These are phyloP conservation scores for Cinnamomum chago DNA, from an alignment of 164 flowering plant genomes.

Conservation along the genomic window DNA sequence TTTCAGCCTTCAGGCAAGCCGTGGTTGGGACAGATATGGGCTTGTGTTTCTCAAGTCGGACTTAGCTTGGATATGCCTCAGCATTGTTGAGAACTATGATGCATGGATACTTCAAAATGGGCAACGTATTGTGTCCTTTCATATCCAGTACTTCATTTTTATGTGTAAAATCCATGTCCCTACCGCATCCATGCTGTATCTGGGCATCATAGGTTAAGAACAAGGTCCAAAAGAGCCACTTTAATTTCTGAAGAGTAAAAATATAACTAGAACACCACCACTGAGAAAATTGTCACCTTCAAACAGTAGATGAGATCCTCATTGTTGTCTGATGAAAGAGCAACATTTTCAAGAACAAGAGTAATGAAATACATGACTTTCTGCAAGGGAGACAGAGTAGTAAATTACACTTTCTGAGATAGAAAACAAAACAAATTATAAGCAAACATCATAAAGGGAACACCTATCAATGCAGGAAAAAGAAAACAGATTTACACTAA, in stretches of 20 bases:
- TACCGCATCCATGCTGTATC: too few relatives aligned
- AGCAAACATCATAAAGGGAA: not conserved
- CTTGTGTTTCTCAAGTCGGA: too few relatives aligned
- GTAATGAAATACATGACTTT: conserved; percentile 82
- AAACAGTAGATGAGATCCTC: conserved; percentile 93
- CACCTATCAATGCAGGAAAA: not conserved
- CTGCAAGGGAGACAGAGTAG: conserved; percentile 41
- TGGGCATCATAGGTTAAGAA: not conserved
- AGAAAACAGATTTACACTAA: not conserved
- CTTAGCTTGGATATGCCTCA: too few relatives aligned
- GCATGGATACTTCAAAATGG: too few relatives aligned
- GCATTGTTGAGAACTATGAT: too few relatives aligned
- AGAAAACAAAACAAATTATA: not conserved
- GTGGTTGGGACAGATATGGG: too few relatives aligned
- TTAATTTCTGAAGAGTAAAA: not conserved
- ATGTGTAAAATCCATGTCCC: not conserved
- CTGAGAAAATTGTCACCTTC: conserved; percentile 50
- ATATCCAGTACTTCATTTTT: too few relatives aligned
- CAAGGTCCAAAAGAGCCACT: not conserved
- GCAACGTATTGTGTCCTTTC: too few relatives aligned
- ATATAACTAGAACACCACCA: conserved; percentile 4
- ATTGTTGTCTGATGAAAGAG: conserved; percentile 78
- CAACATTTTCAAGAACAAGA: conserved; percentile 85
- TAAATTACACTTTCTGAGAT: not conserved
- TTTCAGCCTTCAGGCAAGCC: too few relatives aligned